A percentile compares a stretch with the other conserved stretches of the same genome.
These are phyloP conservation scores for Pezicula rhizophila DNA, from an alignment of 2,329 filamentous ascomycete genomes.

Conservation along the genomic window DNA sequence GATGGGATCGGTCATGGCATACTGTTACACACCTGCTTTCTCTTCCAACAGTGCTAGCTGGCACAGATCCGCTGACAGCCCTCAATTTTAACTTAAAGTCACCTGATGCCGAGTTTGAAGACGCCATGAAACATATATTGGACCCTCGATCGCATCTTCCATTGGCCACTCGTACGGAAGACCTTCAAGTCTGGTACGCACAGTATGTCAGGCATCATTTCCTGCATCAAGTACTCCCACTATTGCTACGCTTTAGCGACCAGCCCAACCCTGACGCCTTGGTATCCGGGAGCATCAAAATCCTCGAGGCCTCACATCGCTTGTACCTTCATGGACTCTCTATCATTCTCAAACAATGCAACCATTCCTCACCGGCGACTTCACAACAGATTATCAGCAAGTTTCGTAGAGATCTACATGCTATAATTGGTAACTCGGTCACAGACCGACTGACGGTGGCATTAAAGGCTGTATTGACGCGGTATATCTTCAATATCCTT, in stretches of 20 bases:
- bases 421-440: constrained; percentile 59
- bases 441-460: constrained; percentile 46
- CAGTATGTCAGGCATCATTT: constrained; percentile 57
- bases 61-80: constrained; percentile 19
- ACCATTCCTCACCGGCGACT: constrained; percentile 25
- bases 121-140: constrained; percentile 48
- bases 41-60: constrained; percentile 49
- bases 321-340: constrained; percentile 51
- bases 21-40: constrained; percentile 51
- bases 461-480: constrained; percentile 47
- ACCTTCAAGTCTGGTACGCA: constrained; percentile 54
- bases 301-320: constrained; percentile 52
- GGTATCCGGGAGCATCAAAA: constrained; percentile 46
- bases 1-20: constrained; percentile 58
- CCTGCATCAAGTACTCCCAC: constrained; percentile 50
- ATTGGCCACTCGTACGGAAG: constrained; percentile 45
- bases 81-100: constrained; percentile 18
- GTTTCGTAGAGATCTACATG: constrained; percentile 57
- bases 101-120: constrained; percentile 36
- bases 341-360: constrained; percentile 43
- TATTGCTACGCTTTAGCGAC: constrained; percentile 39
- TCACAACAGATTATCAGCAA: constrained; percentile 36
- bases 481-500: constrained; percentile 46
- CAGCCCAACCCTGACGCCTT: constrained; percentile 35
- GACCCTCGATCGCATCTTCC: constrained; percentile 41